These are phyloP conservation scores for Diospyros kaki DNA, from an alignment of 148 eudicot species.

Conservation along the genomic window DNA sequence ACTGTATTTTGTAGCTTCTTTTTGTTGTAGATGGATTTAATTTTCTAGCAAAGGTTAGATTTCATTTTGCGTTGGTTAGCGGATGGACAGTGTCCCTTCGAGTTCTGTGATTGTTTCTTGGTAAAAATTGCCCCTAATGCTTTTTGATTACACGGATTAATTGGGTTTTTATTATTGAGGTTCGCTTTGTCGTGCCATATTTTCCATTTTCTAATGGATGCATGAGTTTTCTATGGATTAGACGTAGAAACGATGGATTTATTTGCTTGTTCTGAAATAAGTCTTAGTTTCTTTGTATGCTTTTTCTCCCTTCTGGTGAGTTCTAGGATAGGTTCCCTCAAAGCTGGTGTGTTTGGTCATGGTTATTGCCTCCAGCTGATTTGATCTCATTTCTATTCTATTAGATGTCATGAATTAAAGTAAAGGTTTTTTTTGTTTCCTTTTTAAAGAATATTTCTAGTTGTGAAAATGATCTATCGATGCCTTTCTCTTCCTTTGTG, in stretches of 20 bases:
- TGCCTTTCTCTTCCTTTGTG: constrained; percentile 1
- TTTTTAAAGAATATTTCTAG: background rate
- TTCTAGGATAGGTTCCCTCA: background rate
- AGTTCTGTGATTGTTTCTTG: background rate
- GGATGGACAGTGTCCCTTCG: background rate
- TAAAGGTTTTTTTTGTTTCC: background rate
- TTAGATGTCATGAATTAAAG: background rate
- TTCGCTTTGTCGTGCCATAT: background rate
- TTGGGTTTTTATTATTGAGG: background rate
- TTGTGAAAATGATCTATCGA: background rate
- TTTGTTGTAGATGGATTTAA: constrained; percentile 3
- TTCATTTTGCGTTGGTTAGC: background rate
- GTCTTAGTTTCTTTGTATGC: background rate
- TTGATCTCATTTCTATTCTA: background rate
- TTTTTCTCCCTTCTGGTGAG: background rate
- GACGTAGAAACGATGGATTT: background rate
- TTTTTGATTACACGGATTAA: background rate
- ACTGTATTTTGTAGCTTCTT: background rate
- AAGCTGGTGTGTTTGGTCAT: background rate
- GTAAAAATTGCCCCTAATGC: background rate
- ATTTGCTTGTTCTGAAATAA: background rate
- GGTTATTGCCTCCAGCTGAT: background rate
- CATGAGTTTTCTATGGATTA: constrained; percentile 5
- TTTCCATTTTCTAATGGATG: constrained; percentile 6
- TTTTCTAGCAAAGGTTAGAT: background rate